These are phyloP conservation scores for Avena insularis DNA, from an alignment of 176 grass and related monocot genomes.

Conservation along the genomic window DNA sequence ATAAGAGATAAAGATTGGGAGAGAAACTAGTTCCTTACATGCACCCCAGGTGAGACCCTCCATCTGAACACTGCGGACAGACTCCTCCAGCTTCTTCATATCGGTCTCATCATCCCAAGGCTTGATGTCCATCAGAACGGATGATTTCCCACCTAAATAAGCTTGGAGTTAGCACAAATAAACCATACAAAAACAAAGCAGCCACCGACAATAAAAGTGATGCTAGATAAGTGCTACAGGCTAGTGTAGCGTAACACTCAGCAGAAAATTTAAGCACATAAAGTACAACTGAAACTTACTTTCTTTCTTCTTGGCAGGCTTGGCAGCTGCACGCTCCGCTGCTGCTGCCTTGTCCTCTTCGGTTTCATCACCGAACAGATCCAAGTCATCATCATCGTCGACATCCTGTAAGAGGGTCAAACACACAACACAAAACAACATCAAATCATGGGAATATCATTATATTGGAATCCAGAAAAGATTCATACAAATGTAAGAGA, in stretches of 20 bases:
- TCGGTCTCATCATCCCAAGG: slow-evolving; percentile 99
- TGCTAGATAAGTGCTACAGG: neutral
- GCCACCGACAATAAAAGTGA: neutral
- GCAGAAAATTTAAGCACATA: neutral
- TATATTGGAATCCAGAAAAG: neutral
- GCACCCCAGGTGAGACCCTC: slow-evolving; percentile 93
- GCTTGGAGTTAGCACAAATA: neutral
- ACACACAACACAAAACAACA: neutral
- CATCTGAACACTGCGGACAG: slow-evolving; percentile 78
- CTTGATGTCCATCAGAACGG: slow-evolving; percentile 88
- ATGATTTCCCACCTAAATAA: slow-evolving; percentile 86
- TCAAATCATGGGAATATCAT: neutral
- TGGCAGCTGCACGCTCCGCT: slow-evolving; percentile 60
- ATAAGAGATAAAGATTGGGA: neutral
- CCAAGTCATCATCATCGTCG: slow-evolving; percentile 63
- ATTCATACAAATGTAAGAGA: neutral
- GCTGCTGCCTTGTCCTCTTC: slow-evolving; percentile 78
- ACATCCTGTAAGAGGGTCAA: slow-evolving; percentile 31
- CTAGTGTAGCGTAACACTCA: neutral
- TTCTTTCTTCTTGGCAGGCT: slow-evolving; percentile 89
- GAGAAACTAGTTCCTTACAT: slow-evolving; percentile 48
- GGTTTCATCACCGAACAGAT: slow-evolving; percentile 76
- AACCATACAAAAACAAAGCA: neutral
- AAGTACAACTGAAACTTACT: slow-evolving; percentile 39
- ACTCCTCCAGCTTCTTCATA: slow-evolving; percentile 95